Evolutionary conservation across 1,284 basidiomycete species (phyloP).

Genomic region (Apiotrichum domesticum): DNA sequence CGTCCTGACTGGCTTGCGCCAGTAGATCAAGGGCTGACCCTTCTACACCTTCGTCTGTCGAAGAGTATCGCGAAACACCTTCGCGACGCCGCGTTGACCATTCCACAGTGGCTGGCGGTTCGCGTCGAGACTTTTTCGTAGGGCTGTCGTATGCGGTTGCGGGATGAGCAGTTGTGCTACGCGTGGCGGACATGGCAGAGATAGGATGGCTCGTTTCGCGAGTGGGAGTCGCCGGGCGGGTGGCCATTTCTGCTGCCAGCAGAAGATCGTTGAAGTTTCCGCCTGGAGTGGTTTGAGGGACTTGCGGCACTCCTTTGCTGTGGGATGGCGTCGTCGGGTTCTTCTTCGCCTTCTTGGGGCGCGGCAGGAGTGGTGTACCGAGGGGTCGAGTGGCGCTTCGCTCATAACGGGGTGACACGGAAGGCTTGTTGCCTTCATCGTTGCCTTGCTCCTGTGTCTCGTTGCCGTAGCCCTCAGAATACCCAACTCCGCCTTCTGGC

Average conservation of each 20-base stretch:
- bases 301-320: constrained; percentile 11
- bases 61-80: constrained; percentile 2
- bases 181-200: constrained; percentile 29
- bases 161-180: constrained; percentile 18
- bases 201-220: constrained; percentile 15
- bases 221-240: constrained; percentile 32
- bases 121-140: constrained; percentile 21
- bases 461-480: constrained; percentile 39
- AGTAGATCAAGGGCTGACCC: constrained; percentile 39
- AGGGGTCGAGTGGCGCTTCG: neutral
- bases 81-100: constrained; percentile 15
- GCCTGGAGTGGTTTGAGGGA: constrained; percentile 38
- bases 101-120: constrained; percentile 18
- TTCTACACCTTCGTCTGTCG: constrained; percentile 8
- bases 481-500: constrained; percentile 40
- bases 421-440: constrained; percentile 16
- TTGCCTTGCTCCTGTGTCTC: constrained; percentile 3
- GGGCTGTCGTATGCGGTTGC: constrained; percentile 18
- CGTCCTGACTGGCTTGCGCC: constrained; percentile 37
- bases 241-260: constrained; percentile 41
- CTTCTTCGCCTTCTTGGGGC: constrained; percentile 30
- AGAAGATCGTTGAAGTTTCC: constrained; percentile 42
- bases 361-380: constrained; percentile 26
- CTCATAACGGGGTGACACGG: neutral
- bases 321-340: constrained; percentile 29